Evolutionary conservation across 2,329 filamentous ascomycete genomes (phyloP).

Genomic region (Escovopsis sp.): DNA sequence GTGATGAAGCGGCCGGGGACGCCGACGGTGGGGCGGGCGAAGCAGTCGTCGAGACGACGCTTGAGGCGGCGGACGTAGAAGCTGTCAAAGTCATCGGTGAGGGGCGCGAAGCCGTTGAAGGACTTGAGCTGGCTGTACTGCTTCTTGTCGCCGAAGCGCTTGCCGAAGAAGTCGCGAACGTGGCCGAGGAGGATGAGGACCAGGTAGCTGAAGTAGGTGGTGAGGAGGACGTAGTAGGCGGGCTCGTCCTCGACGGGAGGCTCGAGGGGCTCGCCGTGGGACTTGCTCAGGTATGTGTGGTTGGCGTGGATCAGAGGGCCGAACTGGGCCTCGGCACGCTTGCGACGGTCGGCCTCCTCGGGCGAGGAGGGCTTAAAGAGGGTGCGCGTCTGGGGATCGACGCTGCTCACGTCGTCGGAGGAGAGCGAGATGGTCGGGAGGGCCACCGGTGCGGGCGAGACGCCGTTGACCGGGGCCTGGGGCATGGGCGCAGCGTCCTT

Average conservation of each 20-base stretch:
- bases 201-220: constrained; percentile 96
- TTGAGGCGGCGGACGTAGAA: constrained; percentile 93
- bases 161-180: constrained; percentile 93
- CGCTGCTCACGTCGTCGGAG: constrained; percentile 47
- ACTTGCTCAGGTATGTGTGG: constrained; percentile 81
- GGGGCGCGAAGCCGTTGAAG: constrained; percentile 78
- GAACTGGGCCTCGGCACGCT: constrained; percentile 77
- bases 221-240: constrained; percentile 91
- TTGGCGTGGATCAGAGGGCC: constrained; percentile 66
- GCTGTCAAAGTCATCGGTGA: constrained; percentile 98
- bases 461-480: constrained; percentile 41
- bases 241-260: constrained; percentile 88
- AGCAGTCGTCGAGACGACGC: constrained; percentile 91
- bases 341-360: constrained; percentile 64
- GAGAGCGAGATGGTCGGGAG: constrained; percentile 87
- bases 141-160: constrained; percentile 76
- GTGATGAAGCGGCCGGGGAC: constrained; percentile 92
- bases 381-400: constrained; percentile 58
- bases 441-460: constrained; percentile 55
- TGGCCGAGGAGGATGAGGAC: constrained; percentile 92
- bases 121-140: constrained; percentile 69
- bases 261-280: constrained; percentile 65
- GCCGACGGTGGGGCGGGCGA: constrained; percentile 80
- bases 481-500: constrained; percentile 55
- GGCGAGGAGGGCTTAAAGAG: constrained; percentile 79